Evolutionary conservation across 306 rosid species (phyloP).

Genomic region (Prunus campanulata): DNA sequence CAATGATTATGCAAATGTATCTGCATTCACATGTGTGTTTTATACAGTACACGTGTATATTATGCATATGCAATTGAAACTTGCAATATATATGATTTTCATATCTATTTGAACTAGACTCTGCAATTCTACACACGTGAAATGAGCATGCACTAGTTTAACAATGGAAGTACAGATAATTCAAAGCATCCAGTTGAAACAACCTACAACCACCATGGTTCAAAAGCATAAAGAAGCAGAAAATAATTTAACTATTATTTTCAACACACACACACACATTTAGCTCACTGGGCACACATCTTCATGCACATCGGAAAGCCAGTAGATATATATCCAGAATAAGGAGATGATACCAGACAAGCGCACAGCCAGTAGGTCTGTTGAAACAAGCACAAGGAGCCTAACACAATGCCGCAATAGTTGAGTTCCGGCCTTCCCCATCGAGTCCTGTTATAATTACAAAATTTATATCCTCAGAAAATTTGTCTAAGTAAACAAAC

Average conservation of each 20-base stretch:
- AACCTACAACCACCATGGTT: conserved; percentile 1
- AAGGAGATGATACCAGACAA: conserved; percentile 65
- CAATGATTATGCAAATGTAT: no score
- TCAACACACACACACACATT: background rate
- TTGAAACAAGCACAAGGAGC: conserved; percentile 92
- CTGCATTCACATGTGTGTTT: background rate
- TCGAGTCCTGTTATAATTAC: conserved; percentile 64
- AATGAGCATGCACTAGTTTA: background rate
- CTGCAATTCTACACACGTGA: background rate
- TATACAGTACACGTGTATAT: background rate
- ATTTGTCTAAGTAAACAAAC: conserved; percentile 17
- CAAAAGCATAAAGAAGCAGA: background rate
- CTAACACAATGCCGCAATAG: conserved; percentile 98
- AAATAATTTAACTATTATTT: background rate
- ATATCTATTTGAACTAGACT: background rate
- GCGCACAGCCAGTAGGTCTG: conserved; percentile 88
- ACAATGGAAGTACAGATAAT: background rate
- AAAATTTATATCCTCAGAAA: conserved; percentile 26
- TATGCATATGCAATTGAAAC: no score
- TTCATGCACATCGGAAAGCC: background rate
- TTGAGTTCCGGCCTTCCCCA: conserved; percentile 99
- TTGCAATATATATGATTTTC: background rate
- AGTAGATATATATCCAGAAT: conserved; percentile 4
- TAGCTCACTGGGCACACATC: background rate
- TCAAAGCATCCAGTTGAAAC: background rate